Evolutionary conservation across 2,329 filamentous ascomycete genomes (phyloP).

Genomic region (Cytospora leucostoma): DNA sequence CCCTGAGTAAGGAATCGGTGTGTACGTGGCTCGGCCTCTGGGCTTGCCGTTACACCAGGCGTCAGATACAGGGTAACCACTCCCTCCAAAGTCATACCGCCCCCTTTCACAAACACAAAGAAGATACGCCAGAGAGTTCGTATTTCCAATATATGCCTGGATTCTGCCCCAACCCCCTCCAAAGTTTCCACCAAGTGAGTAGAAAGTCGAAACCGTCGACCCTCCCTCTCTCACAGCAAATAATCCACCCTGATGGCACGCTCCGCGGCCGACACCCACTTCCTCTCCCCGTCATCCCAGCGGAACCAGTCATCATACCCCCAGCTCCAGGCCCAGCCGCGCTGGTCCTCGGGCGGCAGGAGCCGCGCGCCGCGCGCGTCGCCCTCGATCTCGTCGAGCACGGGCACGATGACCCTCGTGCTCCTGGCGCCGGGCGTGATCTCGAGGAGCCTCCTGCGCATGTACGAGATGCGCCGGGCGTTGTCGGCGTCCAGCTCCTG

Average conservation of each 20-base stretch:
- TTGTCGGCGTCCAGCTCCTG: background rate
- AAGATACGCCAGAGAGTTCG: too few species aligned
- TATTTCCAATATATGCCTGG: too few species aligned
- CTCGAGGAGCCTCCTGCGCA: constrained; percentile 7
- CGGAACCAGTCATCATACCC: constrained; percentile 21
- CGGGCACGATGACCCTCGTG: constrained; percentile 1
- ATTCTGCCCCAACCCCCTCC: too few species aligned
- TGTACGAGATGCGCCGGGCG: background rate
- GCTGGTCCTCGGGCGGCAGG: constrained; percentile 9
- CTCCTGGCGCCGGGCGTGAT: constrained; percentile 9
- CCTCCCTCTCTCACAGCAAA: background rate
- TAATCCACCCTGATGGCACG: constrained; percentile 2
- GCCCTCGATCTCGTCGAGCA: constrained; percentile 12
- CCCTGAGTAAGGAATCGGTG: too few species aligned
- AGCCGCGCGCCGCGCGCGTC: constrained; percentile 12
- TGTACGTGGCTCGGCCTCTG: too few species aligned
- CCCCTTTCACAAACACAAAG: too few species aligned
- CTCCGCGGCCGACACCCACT: constrained; percentile 7
- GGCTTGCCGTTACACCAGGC: too few species aligned
- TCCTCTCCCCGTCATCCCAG: constrained; percentile 3
- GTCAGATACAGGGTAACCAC: too few species aligned
- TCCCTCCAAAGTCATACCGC: too few species aligned
- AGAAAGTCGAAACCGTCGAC: background rate
- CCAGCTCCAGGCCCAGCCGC: constrained; percentile 19
- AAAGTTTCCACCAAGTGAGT: too few species aligned